Conservation (phyloP, 192 early-diverging fungal species). For the Chytriomyces confervae region DNA sequence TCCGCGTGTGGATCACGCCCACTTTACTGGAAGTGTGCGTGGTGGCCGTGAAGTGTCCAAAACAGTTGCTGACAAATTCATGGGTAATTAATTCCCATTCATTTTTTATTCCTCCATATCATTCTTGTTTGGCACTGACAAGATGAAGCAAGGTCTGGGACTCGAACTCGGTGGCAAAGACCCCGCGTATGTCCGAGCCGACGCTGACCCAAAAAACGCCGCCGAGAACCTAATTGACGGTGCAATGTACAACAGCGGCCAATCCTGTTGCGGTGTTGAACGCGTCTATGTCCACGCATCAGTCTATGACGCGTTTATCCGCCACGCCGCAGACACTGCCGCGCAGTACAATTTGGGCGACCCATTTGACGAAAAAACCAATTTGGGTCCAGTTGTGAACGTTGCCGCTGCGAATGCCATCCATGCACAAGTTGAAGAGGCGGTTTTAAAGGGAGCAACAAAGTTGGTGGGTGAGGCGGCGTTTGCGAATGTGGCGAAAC, state of each 20-base stretch:
- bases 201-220: conserved; percentile 72
- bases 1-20: conserved; percentile 67
- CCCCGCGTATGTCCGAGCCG: conserved; percentile 79
- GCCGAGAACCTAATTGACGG: conserved; percentile 81
- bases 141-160: conserved; percentile 55
- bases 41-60: conserved; percentile 70
- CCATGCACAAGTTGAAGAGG: conserved; percentile 70
- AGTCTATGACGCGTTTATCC: conserved; percentile 75
- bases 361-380: conserved; percentile 64
- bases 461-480: conserved; percentile 60
- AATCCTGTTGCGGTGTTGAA: conserved; percentile 82
- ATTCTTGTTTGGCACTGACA: background rate
- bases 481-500: conserved; percentile 63
- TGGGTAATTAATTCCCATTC: conserved; percentile 49
- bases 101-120: background rate
- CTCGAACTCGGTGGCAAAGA: conserved; percentile 88
- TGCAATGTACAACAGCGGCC: conserved; percentile 82
- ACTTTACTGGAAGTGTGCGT: conserved; percentile 80
- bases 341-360: conserved; percentile 71
- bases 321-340: conserved; percentile 59
- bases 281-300: conserved; percentile 78
- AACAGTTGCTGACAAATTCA: conserved; percentile 61
- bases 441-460: conserved; percentile 72
- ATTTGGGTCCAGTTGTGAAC: conserved; percentile 79
- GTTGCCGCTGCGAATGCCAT: conserved; percentile 69